These are phyloP conservation scores for Phaeosphaeria sp. DNA, from an alignment of 2,329 filamentous ascomycete genomes.

Conservation along the genomic window DNA sequence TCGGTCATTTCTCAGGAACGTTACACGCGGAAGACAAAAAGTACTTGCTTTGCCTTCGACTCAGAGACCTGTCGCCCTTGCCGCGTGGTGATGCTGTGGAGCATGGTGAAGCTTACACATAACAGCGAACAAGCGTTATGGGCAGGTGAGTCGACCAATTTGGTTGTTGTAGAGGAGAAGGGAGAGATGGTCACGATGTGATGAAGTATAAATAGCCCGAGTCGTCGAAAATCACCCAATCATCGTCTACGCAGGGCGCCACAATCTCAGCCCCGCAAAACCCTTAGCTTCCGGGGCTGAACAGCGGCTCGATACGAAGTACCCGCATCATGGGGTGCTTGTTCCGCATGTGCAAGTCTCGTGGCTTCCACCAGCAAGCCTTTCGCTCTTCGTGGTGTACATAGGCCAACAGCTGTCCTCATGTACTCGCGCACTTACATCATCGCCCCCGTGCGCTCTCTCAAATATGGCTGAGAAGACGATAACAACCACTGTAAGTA, in stretches of 20 bases:
- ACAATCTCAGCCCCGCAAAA: neutral
- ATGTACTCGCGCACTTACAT: constrained; percentile 2
- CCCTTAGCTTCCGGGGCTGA: neutral
- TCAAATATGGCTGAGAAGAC: constrained; percentile 25
- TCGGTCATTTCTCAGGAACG: no score
- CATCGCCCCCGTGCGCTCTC: constrained; percentile 3
- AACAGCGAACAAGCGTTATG: no score
- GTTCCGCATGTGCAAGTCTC: constrained; percentile 2
- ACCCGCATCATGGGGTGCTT: constrained; percentile 1
- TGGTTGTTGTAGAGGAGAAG: neutral
- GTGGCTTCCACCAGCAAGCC: constrained; percentile 1
- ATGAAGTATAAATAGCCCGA: neutral
- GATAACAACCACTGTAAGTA: constrained; percentile 6
- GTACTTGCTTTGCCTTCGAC: no score
- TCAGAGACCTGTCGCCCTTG: no score
- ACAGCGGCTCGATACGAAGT: neutral
- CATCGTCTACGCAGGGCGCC: neutral
- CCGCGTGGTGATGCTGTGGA: no score
- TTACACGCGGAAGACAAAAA: no score
- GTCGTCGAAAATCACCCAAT: neutral
- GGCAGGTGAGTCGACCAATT: neutral
- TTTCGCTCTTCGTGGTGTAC: neutral
- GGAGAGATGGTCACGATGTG: neutral
- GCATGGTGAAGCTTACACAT: no score
- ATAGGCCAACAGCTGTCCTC: neutral